These are phyloP conservation scores for Pisolithus microcarpus DNA, from an alignment of 768 basidiomycete species.

Conservation along the genomic window DNA sequence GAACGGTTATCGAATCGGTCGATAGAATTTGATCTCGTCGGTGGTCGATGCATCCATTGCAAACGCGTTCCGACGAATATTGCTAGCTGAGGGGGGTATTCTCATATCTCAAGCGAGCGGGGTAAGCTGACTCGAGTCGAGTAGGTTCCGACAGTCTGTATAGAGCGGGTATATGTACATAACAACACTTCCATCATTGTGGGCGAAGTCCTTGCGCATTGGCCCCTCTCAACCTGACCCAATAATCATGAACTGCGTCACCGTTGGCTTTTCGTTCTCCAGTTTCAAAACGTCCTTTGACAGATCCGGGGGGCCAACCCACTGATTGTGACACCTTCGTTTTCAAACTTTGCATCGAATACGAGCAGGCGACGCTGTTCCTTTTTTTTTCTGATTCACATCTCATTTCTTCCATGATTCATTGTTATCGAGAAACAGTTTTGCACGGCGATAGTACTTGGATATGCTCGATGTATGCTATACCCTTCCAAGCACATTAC, in stretches of 20 bases:
- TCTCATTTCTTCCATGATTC: no score
- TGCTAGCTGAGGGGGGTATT: constrained; percentile 81
- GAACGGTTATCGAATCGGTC: constrained; percentile 75
- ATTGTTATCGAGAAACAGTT: no score
- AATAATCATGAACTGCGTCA: constrained; percentile 47
- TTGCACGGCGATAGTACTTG: no score
- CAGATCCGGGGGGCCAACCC: constrained; percentile 46
- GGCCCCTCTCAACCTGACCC: constrained; percentile 87
- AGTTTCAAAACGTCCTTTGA: not conserved
- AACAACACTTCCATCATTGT: constrained; percentile 92
- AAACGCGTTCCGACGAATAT: no score
- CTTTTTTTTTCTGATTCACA: no score
- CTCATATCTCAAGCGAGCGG: not conserved
- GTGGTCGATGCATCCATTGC: constrained; percentile 95
- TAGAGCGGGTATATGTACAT: constrained; percentile 89
- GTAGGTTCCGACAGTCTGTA: constrained; percentile 85
- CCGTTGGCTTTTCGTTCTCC: constrained; percentile 15
- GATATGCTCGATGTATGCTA: no score
- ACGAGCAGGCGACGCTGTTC: constrained; percentile 45
- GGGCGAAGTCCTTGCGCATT: constrained; percentile 91
- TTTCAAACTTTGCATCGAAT: constrained; percentile 66
- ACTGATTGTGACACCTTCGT: constrained; percentile 91
- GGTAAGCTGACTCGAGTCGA: not conserved
- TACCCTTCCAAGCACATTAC: no score
- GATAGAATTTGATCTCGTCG: constrained; percentile 91